Base-by-base conservation (phyloP, 768 basidiomycete genomes). In the Baorangia bicolor region DNA sequence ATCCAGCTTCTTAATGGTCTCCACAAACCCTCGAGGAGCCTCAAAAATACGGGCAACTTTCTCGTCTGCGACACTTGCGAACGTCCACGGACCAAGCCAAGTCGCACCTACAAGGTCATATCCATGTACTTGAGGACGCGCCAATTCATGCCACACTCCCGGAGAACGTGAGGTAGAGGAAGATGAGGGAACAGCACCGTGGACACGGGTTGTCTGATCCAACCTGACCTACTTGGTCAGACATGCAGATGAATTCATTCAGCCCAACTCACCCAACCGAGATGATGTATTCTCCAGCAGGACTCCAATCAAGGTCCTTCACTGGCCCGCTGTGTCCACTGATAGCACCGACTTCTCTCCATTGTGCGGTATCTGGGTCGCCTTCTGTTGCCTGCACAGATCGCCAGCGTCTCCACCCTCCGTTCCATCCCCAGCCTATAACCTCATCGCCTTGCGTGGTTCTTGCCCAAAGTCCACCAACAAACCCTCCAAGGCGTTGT, bases 41-140 rank as follows among this genome's bases (percentile, higher is more conserved):
- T 94, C 94, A 58, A 99, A 99, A 0, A 98, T 84, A 39, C 97
- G 84, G 13, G 86, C 84, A 12, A 98, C 94, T 72, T 98, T 98
- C 73, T 99, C 97, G 64, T 99, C 97, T 11, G 94, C 94, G 43
- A 94, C 87, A 62, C 92, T 95, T 20, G 87, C 88, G 67, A 98
- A 96, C 30, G 82, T 85, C 43, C 94, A 75, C 0, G 88, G 76
- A 55, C 81, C 79, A 43, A 96, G 78, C 69, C 93, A 95, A 3
- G 81, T 82, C 7, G 84, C 87, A 51, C 86, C 88, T 18, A 95
- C 77, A 35, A 98, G 75, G 65, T 98, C 94, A 70, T 98, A 98
- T 8, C 97, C 97, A 73, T 99, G 97, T 18, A 98, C 86, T 71
- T 99, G 97, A 20, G 97, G 97, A 4, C 97, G 86, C 27, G 83